Percentiles rank a stretch among this genome's conserved stretches.
Evolutionary conservation across 1,284 basidiomycete genomes (phyloP).

Genomic region (Sporisorium reilianum): DNA sequence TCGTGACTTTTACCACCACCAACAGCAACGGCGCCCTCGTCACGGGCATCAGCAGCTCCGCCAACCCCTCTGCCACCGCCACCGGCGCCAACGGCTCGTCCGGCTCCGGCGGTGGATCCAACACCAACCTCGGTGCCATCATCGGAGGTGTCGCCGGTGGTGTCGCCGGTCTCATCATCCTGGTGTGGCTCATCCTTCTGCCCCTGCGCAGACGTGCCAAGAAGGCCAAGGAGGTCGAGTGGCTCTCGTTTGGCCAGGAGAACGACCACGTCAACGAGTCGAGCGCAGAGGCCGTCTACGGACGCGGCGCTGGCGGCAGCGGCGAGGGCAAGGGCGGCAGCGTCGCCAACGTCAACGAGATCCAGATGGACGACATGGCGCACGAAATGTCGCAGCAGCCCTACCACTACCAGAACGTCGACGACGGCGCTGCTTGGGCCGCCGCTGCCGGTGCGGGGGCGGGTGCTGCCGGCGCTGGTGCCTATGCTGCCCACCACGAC

Average conservation of each 20-base stretch:
- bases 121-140: conserved; percentile 55
- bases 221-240: conserved; percentile 58
- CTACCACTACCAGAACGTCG: conserved; percentile 47
- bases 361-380: conserved; percentile 51
- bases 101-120: conserved; percentile 22
- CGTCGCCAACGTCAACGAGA: conserved; percentile 51
- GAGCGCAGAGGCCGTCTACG: conserved; percentile 50
- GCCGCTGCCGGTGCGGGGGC: conserved; percentile 21
- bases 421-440: conserved; percentile 33
- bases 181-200: conserved; percentile 56
- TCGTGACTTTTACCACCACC: conserved; percentile 41
- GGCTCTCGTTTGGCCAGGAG: conserved; percentile 57
- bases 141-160: conserved; percentile 59
- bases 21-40: conserved; percentile 24
- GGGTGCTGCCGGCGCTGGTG: conserved; percentile 17
- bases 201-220: conserved; percentile 48
- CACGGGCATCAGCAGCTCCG: conserved; percentile 34
- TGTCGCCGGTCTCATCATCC: conserved; percentile 50
- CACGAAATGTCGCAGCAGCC: conserved; percentile 46
- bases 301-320: conserved; percentile 45
- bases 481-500: conserved; percentile 23
- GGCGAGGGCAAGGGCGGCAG: conserved; percentile 47
- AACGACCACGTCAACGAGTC: conserved; percentile 58
- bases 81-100: conserved; percentile 4
- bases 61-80: conserved; percentile 19